Conservation (phyloP, 805 yeast species). For the Lipomyces kockii region DNA sequence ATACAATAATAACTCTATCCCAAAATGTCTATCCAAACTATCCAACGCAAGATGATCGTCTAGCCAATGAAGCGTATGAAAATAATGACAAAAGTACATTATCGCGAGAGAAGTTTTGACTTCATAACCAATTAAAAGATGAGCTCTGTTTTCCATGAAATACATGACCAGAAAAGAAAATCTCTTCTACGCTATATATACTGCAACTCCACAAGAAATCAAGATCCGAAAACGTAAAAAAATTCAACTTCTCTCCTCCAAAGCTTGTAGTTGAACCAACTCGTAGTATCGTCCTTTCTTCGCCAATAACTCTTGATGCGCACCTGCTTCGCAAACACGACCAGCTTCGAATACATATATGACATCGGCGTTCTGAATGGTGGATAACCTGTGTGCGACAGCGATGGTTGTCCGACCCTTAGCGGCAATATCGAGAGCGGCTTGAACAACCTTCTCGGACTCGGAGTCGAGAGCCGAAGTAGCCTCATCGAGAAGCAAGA, state of each 20-base stretch:
- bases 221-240: too few species aligned
- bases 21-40: too few species aligned
- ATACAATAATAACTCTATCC: too few species aligned
- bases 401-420: slow-evolving; percentile 67
- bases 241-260: slow-evolving; percentile 38
- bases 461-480: slow-evolving; percentile 59
- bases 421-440: slow-evolving; percentile 63
- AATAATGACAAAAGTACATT: too few species aligned
- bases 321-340: slow-evolving; percentile 56
- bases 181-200: too few species aligned
- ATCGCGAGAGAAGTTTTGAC: too few species aligned
- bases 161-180: too few species aligned
- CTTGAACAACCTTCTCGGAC: slow-evolving; percentile 69
- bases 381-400: slow-evolving; percentile 73
- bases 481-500: slow-evolving; percentile 62
- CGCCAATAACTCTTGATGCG: slow-evolving; percentile 50
- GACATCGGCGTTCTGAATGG: slow-evolving; percentile 58
- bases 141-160: too few species aligned
- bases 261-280: slow-evolving; percentile 48
- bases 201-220: too few species aligned
- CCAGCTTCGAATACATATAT: slow-evolving; percentile 62
- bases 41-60: too few species aligned
- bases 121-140: too few species aligned
- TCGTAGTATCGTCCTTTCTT: slow-evolving; percentile 47
- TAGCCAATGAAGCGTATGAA: too few species aligned